Conservation (phyloP, 2,329 filamentous ascomycete genomes). For the Trichoderma sp. region DNA sequence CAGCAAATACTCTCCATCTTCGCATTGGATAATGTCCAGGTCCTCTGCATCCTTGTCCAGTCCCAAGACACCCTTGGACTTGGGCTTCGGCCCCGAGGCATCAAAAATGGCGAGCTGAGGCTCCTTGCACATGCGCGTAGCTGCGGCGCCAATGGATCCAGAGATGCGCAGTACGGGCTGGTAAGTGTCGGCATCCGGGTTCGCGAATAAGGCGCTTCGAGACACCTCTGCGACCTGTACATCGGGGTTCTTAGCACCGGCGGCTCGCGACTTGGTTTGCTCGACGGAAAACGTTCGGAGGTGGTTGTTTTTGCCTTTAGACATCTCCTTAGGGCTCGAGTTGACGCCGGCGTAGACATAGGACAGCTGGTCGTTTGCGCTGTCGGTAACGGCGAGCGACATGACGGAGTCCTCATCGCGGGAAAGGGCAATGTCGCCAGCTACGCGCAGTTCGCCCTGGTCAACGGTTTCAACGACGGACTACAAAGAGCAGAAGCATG, state of each 20-base stretch:
- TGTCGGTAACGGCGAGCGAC: slow-evolving; percentile 69
- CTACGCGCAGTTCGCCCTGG: slow-evolving; percentile 63
- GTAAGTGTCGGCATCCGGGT: slow-evolving; percentile 54
- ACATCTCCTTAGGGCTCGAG: slow-evolving; percentile 70
- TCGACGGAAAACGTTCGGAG: slow-evolving; percentile 73
- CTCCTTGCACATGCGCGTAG: slow-evolving; percentile 74
- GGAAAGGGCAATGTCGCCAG: slow-evolving; percentile 75
- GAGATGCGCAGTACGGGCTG: slow-evolving; percentile 61
- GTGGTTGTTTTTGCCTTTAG: slow-evolving; percentile 79
- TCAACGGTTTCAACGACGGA: slow-evolving; percentile 71
- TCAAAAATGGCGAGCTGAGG: slow-evolving; percentile 82
- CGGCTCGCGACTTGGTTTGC: slow-evolving; percentile 38
- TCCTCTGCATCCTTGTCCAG: slow-evolving; percentile 64
- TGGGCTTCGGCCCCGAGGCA: slow-evolving; percentile 51
- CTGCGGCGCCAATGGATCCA: slow-evolving; percentile 72
- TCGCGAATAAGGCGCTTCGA: slow-evolving; percentile 55
- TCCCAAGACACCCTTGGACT: slow-evolving; percentile 52
- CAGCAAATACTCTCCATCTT: slow-evolving; percentile 63
- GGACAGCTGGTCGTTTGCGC: slow-evolving; percentile 56
- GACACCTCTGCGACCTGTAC: slow-evolving; percentile 54
- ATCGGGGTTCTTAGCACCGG: slow-evolving; percentile 35
- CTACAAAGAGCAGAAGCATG: slow-evolving; percentile 41
- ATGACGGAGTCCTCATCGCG: slow-evolving; percentile 87
- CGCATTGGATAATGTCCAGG: slow-evolving; percentile 63
- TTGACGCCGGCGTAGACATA: slow-evolving; percentile 77